Evolutionary conservation across 345 rosid genomes (phyloP).

Genomic region (Eucalyptus marginata): DNA sequence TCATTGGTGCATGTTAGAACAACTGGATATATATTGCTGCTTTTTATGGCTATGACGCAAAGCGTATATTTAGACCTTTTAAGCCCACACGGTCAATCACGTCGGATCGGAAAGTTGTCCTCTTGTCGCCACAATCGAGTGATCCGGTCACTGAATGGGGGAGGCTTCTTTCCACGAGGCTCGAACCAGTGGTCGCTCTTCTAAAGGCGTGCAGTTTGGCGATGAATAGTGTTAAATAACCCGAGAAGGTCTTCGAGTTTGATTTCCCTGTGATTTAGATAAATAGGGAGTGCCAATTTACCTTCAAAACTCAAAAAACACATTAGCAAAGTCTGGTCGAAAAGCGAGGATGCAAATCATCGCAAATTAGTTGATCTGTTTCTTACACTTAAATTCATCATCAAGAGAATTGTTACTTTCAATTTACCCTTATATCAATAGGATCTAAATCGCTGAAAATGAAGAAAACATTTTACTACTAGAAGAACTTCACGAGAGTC

Average conservation of each 20-base stretch:
- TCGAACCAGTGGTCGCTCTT: neutral
- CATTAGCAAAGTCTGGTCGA: neutral
- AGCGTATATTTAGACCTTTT: neutral
- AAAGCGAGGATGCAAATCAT: neutral
- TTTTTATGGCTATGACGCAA: neutral
- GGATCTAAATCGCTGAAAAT: neutral
- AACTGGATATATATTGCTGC: neutral
- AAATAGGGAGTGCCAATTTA: neutral
- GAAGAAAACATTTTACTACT: neutral
- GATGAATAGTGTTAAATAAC: neutral
- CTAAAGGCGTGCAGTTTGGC: neutral
- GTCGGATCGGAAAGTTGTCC: neutral
- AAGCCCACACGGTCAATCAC: neutral
- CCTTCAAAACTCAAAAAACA: neutral
- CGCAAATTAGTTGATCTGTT: neutral
- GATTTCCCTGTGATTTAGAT: neutral
- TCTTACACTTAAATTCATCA: neutral
- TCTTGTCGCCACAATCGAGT: neutral
- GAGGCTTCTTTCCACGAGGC: neutral
- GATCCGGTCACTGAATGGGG: neutral
- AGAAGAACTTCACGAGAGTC: neutral
- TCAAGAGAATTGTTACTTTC: neutral
- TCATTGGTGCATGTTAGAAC: neutral
- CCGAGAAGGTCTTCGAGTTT: neutral
- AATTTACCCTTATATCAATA: neutral